phyloP scores from a whole-genome alignment of 257 asterid species.

The Salvia rosmarinus region DNA sequence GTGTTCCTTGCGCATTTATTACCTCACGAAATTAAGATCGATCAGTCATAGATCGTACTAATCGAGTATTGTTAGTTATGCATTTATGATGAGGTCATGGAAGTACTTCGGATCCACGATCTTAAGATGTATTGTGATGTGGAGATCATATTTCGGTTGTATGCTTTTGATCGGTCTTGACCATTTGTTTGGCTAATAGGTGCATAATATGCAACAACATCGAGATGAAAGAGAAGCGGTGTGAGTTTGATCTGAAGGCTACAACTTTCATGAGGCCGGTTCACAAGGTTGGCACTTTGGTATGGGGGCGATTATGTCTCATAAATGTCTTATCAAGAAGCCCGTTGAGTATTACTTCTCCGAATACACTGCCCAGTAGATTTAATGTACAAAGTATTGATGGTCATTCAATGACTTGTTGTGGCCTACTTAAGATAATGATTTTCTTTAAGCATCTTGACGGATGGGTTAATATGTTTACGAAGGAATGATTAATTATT shows the following conservation, averaged over 20 bases:
- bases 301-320: conserved; percentile 16
- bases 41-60: background rate
- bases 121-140: background rate
- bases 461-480: no score
- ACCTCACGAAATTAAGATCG: no score
- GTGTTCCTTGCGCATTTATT: no score
- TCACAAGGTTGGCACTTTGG: conserved; percentile 37
- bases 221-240: conserved; percentile 24
- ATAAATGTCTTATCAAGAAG: conserved; percentile 31
- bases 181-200: conserved; percentile 1
- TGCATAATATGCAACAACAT: conserved; percentile 39
- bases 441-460: no score
- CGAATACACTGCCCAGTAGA: conserved; percentile 32
- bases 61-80: background rate
- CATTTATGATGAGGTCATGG: background rate
- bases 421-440: no score
- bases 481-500: no score
- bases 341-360: conserved; percentile 28
- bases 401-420: no score
- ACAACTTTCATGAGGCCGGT: conserved; percentile 25
- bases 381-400: conserved; percentile 24
- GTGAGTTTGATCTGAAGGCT: conserved; percentile 32
- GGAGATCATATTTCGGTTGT: background rate
- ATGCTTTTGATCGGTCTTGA: background rate
- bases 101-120: background rate